Conservation (phyloP, 1,139 yeast genomes). For the Taiozyma sp. region DNA sequence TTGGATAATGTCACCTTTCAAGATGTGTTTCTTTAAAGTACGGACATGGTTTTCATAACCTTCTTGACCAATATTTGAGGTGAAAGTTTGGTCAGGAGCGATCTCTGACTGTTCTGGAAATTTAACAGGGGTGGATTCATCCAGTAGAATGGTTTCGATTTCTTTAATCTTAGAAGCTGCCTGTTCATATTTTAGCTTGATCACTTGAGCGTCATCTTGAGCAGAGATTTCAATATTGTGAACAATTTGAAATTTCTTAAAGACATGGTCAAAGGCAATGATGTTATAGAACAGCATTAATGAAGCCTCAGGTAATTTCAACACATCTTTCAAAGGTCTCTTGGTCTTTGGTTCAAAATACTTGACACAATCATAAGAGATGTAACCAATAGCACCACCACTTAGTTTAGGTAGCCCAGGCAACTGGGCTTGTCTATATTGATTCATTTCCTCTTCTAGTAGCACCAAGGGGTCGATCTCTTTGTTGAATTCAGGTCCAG, state of each 20-base stretch:
- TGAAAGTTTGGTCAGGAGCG: constrained; percentile 54
- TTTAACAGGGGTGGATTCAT: constrained; percentile 36
- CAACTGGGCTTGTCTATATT: constrained; percentile 62
- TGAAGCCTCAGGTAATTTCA: constrained; percentile 85
- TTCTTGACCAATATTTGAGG: constrained; percentile 86
- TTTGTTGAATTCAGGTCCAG: constrained; percentile 57
- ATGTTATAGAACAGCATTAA: constrained; percentile 88
- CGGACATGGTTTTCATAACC: constrained; percentile 86
- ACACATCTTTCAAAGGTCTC: constrained; percentile 68
- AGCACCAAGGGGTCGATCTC: constrained; percentile 75
- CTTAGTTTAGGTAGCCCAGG: constrained; percentile 82
- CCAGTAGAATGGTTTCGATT: constrained; percentile 49
- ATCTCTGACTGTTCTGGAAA: constrained; percentile 71
- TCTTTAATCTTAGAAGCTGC: constrained; percentile 56
- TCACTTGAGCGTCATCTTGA: constrained; percentile 33
- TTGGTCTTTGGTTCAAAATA: constrained; percentile 92
- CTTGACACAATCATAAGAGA: constrained; percentile 93
- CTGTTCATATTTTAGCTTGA: constrained; percentile 45
- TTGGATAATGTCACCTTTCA: constrained; percentile 91
- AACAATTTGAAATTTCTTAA: constrained; percentile 85
- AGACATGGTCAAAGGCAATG: constrained; percentile 91
- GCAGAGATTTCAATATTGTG: constrained; percentile 58
- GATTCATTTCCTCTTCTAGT: constrained; percentile 67
- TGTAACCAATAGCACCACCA: constrained; percentile 96
- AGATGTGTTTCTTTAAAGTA: constrained; percentile 71